Conservation (phyloP, 345 rosid species). For the Lepidium aucheri region DNA sequence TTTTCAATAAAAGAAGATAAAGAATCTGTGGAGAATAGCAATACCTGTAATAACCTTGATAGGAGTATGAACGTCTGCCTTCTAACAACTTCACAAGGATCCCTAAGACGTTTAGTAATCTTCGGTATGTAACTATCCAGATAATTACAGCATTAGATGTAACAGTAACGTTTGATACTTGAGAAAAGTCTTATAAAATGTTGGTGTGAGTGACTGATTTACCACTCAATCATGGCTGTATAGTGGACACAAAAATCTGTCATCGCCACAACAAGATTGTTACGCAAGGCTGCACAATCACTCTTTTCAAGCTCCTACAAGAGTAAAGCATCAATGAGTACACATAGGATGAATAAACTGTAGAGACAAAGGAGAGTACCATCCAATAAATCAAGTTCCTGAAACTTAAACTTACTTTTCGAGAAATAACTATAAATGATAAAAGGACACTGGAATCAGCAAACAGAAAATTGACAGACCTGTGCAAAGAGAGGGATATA, state of each 20-base stretch:
- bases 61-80: slow-evolving; percentile 90
- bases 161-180: background rate
- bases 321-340: background rate
- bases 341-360: background rate
- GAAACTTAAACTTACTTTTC: background rate
- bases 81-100: slow-evolving; percentile 86
- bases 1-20: background rate
- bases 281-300: slow-evolving; percentile 80
- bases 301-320: slow-evolving; percentile 89
- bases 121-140: slow-evolving; percentile 69
- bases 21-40: slow-evolving; percentile 2
- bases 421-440: background rate
- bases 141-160: slow-evolving; percentile 15
- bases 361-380: background rate
- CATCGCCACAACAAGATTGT: slow-evolving; percentile 81
- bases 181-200: background rate
- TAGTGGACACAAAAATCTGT: slow-evolving; percentile 91
- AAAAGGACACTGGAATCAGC: background rate
- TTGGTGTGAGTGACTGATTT: slow-evolving; percentile 25
- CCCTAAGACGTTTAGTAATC: slow-evolving; percentile 76
- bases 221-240: slow-evolving; percentile 94
- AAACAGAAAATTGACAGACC: slow-evolving; percentile 31
- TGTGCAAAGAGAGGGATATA: slow-evolving; percentile 88
- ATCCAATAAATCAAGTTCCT: background rate
- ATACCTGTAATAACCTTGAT: slow-evolving; percentile 88